Base-by-base conservation (phyloP, 2,329 filamentous ascomycete genomes). In the Parascedosporium putredinis region DNA sequence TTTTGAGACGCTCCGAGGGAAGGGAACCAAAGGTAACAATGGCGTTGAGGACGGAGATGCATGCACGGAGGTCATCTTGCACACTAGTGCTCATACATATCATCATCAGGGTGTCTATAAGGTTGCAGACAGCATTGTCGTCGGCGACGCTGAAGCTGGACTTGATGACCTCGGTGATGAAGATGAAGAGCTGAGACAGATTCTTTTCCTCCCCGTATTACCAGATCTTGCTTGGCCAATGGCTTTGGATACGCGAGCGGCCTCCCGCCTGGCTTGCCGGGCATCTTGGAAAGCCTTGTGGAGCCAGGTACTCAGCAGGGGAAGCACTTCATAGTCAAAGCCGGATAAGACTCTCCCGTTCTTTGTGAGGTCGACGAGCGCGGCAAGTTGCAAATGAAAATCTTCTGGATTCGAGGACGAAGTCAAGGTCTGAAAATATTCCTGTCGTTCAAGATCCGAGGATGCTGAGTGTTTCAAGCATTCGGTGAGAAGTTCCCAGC, bases 21-120 rank as follows among this genome's bases (percentile, higher is more conserved):
- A 90, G 79, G 29, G 80, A 76, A 3, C 83, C 81, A 60, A 85
- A 88, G 0, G 82, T 88, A 49, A 87, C 80, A 51, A 88, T 76
- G 8, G 81, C 75, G 59, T 87, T 78, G 51, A 89, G 75, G 45
- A 88, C 75, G 46, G 73, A 69, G 56, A 88, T 83, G 57, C 81
- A 84, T 16, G 79, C 76, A 48, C 72, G 73, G 52, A 90, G 71
- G 58, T 90, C 85, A 24, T 76, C 73, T 45, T 79, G 71, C 25
- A 75, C 70, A 46, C 74, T 81, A 1, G 85, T 88, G 56, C 75
- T 78, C 62, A 80, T 75, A 64, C 84, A 88, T 43, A 89, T 85
- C 49, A 71, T 65, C 43, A 88, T 70, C 7, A 86, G 66, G 10
- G 73, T 73, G 51, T 78, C 73, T 51, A 90, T 76, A 49, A 89